A percentile compares a stretch with the other conserved stretches of the same genome.
These are phyloP conservation scores for Austroboletus novae-zelandiae DNA, from an alignment of 1,284 basidiomycete genomes.

Conservation along the genomic window DNA sequence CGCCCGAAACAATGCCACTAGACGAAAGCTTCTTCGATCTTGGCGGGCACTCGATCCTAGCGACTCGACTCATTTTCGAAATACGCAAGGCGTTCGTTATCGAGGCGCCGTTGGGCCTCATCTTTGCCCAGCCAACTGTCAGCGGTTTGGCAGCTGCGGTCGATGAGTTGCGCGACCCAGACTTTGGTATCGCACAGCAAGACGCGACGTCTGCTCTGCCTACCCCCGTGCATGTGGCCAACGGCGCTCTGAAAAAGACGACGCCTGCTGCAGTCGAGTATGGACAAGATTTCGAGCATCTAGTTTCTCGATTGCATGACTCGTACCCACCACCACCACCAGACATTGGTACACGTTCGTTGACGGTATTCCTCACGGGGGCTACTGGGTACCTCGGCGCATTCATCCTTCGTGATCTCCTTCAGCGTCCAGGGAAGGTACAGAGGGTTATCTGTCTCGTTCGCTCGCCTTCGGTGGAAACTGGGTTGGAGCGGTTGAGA, in stretches of 20 bases:
- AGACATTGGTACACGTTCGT: conserved; percentile 50
- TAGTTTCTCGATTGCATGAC: conserved; percentile 58
- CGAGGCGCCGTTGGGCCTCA: conserved; percentile 88
- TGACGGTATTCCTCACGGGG: conserved; percentile 93
- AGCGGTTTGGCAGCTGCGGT: conserved; percentile 77
- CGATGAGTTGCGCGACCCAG: conserved; percentile 75
- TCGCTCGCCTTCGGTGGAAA: conserved; percentile 65
- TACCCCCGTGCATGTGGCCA: conserved; percentile 12
- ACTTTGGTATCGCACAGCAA: conserved; percentile 70
- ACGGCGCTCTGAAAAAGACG: conserved; percentile 19
- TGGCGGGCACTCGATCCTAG: conserved; percentile 97
- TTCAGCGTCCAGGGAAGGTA: conserved; percentile 62
- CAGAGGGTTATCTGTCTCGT: conserved; percentile 91
- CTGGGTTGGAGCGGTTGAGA: conserved; percentile 71
- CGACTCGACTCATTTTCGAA: conserved; percentile 96
- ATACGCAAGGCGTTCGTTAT: conserved; percentile 92
- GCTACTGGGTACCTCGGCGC: conserved; percentile 97
- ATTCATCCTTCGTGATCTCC: conserved; percentile 84
- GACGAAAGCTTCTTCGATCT: conserved; percentile 99
- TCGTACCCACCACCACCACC: conserved; percentile 58
- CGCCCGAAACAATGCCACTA: conserved; percentile 75
- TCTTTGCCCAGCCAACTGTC: conserved; percentile 93
- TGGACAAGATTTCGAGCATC: conserved; percentile 72
- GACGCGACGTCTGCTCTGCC: conserved; percentile 28
- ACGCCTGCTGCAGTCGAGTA: conserved; percentile 54